A percentile compares a stretch with the other conserved stretches of the same genome.
phyloP scores from a whole-genome alignment of 2,329 filamentous ascomycete genomes.

The Claviceps sp. region DNA sequence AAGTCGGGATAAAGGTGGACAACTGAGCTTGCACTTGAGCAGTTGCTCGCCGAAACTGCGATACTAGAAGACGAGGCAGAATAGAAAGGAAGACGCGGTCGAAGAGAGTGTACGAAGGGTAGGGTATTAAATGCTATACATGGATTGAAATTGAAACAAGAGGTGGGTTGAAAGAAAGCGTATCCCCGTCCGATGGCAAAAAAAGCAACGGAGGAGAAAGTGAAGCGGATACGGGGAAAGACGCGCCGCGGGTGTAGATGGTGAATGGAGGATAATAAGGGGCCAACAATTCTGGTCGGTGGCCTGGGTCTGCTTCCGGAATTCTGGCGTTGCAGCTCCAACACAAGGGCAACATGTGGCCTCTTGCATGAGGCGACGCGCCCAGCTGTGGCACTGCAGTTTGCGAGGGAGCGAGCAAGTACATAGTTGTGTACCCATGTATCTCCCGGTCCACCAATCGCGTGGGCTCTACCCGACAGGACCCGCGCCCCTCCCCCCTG shows the following conservation, averaged over 20 bases:
- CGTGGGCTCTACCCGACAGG: too few species aligned
- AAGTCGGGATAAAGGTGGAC: not conserved
- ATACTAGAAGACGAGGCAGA: not conserved
- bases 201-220: slow-evolving; percentile 4
- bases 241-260: slow-evolving; percentile 4
- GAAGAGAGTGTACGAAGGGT: slow-evolving; percentile 12
- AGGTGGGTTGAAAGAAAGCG: slow-evolving; percentile 5
- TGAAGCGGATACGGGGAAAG: slow-evolving; percentile 9
- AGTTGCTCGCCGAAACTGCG: not conserved
- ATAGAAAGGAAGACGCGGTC: slow-evolving; percentile 1
- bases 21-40: not conserved
- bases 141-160: slow-evolving; percentile 2
- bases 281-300: slow-evolving; percentile 1
- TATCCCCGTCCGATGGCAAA: not conserved
- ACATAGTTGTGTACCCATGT: too few species aligned
- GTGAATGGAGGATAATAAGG: slow-evolving; percentile 3
- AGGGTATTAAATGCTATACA: slow-evolving; percentile 4
- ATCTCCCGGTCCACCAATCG: too few species aligned
- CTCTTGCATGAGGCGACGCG: slow-evolving; percentile 1
- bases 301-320: not conserved
- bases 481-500: too few species aligned
- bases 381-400: not conserved
- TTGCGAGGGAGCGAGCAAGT: too few species aligned
- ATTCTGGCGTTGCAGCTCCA: not conserved
- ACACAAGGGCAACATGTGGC: slow-evolving; percentile 2